Evolutionary conservation across 345 rosid species (phyloP).

Genomic region (Rhizophora mangle): DNA sequence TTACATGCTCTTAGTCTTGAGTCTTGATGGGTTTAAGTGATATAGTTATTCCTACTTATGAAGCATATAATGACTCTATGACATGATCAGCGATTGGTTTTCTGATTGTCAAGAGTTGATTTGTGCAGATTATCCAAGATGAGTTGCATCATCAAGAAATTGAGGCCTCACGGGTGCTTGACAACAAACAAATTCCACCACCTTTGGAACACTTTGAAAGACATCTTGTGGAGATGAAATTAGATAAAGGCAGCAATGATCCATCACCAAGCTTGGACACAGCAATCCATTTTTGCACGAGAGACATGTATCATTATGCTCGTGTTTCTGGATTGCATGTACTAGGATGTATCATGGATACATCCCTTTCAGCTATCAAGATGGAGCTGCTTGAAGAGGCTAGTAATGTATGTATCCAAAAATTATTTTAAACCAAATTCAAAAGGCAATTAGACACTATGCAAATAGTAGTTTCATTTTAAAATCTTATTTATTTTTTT

Average conservation of each 20-base stretch:
- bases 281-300: conserved; percentile 56
- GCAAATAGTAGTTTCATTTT: neutral
- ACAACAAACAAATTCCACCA: conserved; percentile 50
- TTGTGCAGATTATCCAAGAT: conserved; percentile 72
- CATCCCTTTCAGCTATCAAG: conserved; percentile 63
- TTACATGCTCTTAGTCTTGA: neutral
- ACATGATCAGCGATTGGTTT: neutral
- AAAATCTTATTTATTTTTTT: conserved; percentile 20
- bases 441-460: conserved; percentile 3
- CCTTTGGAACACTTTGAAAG: conserved; percentile 63
- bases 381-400: conserved; percentile 78
- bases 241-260: conserved; percentile 38
- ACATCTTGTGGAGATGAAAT: conserved; percentile 44
- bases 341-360: conserved; percentile 74
- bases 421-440: neutral
- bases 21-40: too few species aligned
- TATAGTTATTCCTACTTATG: too few species aligned
- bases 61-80: neutral
- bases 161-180: conserved; percentile 46
- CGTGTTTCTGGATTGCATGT: conserved; percentile 83
- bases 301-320: conserved; percentile 85
- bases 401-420: conserved; percentile 57
- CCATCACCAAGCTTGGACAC: conserved; percentile 36
- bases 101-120: conserved; percentile 4
- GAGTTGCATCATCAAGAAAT: conserved; percentile 59